These are phyloP conservation scores for Spiraea crenata DNA, from an alignment of 331 rosid species.

Conservation along the genomic window DNA sequence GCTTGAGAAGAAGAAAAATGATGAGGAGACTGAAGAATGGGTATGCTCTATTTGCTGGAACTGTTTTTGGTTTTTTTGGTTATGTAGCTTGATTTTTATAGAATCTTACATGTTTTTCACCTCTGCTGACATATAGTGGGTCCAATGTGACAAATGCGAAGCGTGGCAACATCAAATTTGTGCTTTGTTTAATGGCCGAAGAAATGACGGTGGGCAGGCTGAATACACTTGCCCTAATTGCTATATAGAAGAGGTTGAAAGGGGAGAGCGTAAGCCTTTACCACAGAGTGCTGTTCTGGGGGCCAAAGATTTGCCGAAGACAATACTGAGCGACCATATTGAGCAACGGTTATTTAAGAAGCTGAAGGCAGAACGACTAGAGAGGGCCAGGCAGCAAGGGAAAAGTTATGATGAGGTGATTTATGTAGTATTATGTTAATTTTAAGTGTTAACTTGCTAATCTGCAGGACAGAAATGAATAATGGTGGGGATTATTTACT, in stretches of 20 bases:
- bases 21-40: constrained; percentile 98
- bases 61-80: background rate
- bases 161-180: constrained; percentile 99
- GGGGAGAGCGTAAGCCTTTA: constrained; percentile 94
- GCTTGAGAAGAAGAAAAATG: constrained; percentile 95
- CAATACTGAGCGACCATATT: constrained; percentile 83
- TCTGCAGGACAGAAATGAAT: background rate
- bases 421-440: background rate
- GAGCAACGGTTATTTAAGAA: constrained; percentile 69
- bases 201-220: constrained; percentile 97
- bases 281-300: constrained; percentile 98
- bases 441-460: constrained; percentile 2
- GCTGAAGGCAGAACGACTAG: constrained; percentile 71
- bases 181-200: constrained; percentile 92
- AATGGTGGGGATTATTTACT: background rate
- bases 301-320: constrained; percentile 92
- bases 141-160: constrained; percentile 99
- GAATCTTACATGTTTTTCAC: constrained; percentile 25
- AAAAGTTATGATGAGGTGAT: constrained; percentile 89
- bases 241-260: constrained; percentile 75
- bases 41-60: constrained; percentile 39
- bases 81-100: constrained; percentile 18
- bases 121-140: constrained; percentile 67
- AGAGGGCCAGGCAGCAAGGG: constrained; percentile 82
- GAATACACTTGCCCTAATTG: constrained; percentile 98